Evolutionary conservation across 441 rosid genomes (phyloP), one percentile per base, ranked within the genome.

Genomic region (Pelargonium myrrhifolium): DNA sequence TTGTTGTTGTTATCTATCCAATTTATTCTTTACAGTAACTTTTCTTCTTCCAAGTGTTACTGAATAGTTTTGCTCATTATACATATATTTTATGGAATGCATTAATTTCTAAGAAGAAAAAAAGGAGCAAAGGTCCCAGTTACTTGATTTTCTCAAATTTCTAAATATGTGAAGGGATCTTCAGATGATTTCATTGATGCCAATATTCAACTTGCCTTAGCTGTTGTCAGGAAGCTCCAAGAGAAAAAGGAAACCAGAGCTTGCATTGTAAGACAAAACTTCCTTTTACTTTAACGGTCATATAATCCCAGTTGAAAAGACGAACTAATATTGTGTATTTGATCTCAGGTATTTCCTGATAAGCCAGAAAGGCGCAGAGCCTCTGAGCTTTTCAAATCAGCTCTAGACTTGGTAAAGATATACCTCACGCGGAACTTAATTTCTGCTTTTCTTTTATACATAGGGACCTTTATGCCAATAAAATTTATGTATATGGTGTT

Each of bases 111-210:
- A 9, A 9, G 20, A n/a, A n/a, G 59, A 21, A 53, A 53, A 53
- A 53, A 51, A 15, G 26, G 35, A 31, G 35, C 35, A 31, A 31
- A 31, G 35, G 35, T 31, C 11, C 9, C 18, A 53, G 21, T 53
- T 53, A 53, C 59, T 75, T 74, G 67, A 74, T 72, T 62, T 70
- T 70, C 69, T 75, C 74, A 68, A 81, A 71, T 74, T 80, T 68
- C 83, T 79, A 72, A 82, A 74, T 28, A 39, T 85, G 79, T 85
- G 81, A 82, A 90, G 97, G 98, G 97, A 68, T 90, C 95, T 77
- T 93, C 98, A 79, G 95, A 90, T 75, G 98, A 90, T 18, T 93
- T 86, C 79, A 90, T 82, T 71, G 97, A 90, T 70, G 97, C 98
- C 82, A 93, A 90, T 75, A 84, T 93, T 78, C 98, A 93, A 76